These are phyloP conservation scores for Mortierella antarctica DNA, from an alignment of 192 early-diverging fungal genomes.

Conservation along the genomic window DNA sequence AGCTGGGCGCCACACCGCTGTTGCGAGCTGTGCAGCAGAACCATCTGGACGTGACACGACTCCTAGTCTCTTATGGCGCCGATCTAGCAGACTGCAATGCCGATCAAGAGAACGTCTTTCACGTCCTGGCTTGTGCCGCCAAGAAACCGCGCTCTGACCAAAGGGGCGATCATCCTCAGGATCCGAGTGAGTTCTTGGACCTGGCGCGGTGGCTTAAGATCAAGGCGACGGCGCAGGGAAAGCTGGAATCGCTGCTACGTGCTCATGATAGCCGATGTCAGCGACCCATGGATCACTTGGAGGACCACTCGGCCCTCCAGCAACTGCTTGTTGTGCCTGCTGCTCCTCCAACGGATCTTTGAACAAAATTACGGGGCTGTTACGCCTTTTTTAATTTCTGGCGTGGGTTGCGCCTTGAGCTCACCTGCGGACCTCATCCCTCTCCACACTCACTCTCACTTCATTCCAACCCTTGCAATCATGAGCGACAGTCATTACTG, in stretches of 20 bases:
- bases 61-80: constrained; percentile 38
- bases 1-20: constrained; percentile 34
- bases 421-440: neutral
- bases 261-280: constrained; percentile 21
- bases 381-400: neutral
- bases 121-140: constrained; percentile 23
- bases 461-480: neutral
- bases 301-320: neutral
- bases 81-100: constrained; percentile 9
- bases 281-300: constrained; percentile 15
- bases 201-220: constrained; percentile 24
- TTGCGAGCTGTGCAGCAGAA: constrained; percentile 43
- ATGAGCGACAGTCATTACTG: constrained; percentile 52
- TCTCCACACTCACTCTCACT: neutral
- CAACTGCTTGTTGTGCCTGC: neutral
- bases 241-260: constrained; percentile 11
- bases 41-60: constrained; percentile 16
- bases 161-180: neutral
- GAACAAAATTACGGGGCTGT: neutral
- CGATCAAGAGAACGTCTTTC: constrained; percentile 42
- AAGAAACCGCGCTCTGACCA: neutral
- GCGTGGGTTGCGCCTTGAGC: no score
- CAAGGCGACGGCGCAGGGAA: constrained; percentile 4
- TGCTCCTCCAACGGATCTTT: neutral
- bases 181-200: constrained; percentile 7